Conservation (phyloP, 1,284 basidiomycete genomes). For the Calocybe gambosa region DNA sequence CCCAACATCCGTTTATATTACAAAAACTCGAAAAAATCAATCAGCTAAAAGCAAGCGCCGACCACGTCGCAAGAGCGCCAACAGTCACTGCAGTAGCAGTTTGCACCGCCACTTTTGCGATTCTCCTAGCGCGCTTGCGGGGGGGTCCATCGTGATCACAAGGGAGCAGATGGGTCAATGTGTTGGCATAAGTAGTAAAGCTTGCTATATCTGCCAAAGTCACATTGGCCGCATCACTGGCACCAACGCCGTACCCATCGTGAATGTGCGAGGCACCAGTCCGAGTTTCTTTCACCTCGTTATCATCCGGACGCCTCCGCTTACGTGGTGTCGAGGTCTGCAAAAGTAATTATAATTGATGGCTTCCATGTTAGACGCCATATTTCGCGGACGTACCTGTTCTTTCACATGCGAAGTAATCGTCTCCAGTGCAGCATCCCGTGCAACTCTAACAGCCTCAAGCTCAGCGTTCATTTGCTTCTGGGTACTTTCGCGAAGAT, state of each 20-base stretch:
- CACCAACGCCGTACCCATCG: constrained; percentile 15
- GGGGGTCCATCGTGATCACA: constrained; percentile 13
- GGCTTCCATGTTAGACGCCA: constrained; percentile 7
- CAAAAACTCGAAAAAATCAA: neutral
- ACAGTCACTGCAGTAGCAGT: constrained; percentile 54
- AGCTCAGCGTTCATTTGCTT: constrained; percentile 31
- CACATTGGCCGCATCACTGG: constrained; percentile 12
- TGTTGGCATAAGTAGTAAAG: constrained; percentile 5
- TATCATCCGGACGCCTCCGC: constrained; percentile 35
- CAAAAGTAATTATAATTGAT: constrained; percentile 10
- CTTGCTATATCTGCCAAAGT: constrained; percentile 8
- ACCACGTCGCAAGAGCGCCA: constrained; percentile 64
- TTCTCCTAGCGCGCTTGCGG: constrained; percentile 37
- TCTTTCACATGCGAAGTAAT: constrained; percentile 20
- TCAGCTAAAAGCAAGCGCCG: constrained; percentile 58
- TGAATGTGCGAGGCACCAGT: constrained; percentile 8
- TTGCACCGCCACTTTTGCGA: constrained; percentile 39
- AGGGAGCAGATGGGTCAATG: constrained; percentile 7
- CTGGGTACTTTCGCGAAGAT: constrained; percentile 25
- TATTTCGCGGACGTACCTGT: constrained; percentile 23
- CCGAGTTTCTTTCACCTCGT: constrained; percentile 12
- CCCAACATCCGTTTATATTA: constrained; percentile 4
- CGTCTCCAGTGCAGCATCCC: constrained; percentile 22
- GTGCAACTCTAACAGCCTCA: constrained; percentile 25
- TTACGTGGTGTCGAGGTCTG: constrained; percentile 30